Base-by-base conservation (phyloP, 306 rosid genomes). In the Fagus sylvatica region DNA sequence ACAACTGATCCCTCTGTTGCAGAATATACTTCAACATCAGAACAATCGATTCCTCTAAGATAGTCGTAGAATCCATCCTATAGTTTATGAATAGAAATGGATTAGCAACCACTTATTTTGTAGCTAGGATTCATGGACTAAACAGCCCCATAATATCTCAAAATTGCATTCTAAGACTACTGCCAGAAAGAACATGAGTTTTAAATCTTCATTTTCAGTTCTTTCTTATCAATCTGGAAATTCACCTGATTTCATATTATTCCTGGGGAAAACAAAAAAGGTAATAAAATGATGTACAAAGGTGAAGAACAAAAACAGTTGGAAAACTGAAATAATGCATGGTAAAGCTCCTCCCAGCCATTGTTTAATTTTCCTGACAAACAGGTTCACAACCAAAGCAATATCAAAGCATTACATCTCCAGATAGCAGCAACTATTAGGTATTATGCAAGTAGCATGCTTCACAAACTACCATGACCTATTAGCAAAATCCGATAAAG, bases 21-120 rank as follows among this genome's bases (percentile, higher is more conserved):
- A 74, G 97, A 90, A 84, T 87, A 89, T 66, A 96, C 97, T 89
- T 96, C 96, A 69, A 96, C 99, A 80, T 89, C 94, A 28, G 93
- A 87, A 79, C 99, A 96, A 83, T 96, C 87, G 22, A 96, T 72
- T 78, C 89, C 97, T 88, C 94, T 86, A 53, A 96, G 99, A 83
- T 93, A 96, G 78, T 93, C 85, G 84, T 74, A 90, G 84, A 96
- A 96, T 53, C 85, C 93, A 62, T 96, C 99, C 99, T 96, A 86
- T 56, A 80, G 79, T 85, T 76, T 37, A 72, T 83, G 68, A 80
- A 72, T 53, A 65, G 4, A 64, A 22, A 61, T 32, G 40, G 43
- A 80, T 57, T 55, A 77, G 34, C 74, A 77, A 61, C 57, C n/a
- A 75, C 49, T 64, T 69, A 55, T 61, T 48, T 67, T 37, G 70